These are phyloP conservation scores for Salmacisia buchloeana DNA, from an alignment of 1,284 basidiomycete genomes.

Conservation along the genomic window DNA sequence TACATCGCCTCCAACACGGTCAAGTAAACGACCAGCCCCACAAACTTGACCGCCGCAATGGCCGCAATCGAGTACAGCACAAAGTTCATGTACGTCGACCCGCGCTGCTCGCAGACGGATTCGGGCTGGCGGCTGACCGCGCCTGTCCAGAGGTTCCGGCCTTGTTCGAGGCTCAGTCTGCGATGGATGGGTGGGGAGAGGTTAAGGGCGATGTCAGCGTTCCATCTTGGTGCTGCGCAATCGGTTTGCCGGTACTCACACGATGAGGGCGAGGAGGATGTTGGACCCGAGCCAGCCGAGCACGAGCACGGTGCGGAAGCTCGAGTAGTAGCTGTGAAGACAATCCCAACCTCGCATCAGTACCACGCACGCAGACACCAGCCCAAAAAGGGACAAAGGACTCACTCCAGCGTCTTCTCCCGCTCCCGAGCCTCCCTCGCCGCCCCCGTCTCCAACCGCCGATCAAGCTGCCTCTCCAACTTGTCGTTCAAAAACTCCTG, in stretches of 20 bases:
- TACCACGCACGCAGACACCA: too few relatives aligned
- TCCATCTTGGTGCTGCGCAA: too few relatives aligned
- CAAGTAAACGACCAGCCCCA: conserved; percentile 2
- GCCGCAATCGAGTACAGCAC: conserved; percentile 10
- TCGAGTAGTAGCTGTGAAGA: conserved; percentile 9
- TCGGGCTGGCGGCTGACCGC: background rate
- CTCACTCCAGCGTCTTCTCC: conserved; percentile 4
- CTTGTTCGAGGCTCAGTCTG: conserved; percentile 7
- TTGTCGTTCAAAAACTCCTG: conserved; percentile 1
- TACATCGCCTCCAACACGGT: conserved; percentile 2
- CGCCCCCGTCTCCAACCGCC: background rate
- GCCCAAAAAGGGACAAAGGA: background rate
- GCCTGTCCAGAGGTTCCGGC: conserved; percentile 9
- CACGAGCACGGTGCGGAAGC: conserved; percentile 10
- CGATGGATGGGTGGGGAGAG: too few relatives aligned
- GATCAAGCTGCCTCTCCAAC: background rate
- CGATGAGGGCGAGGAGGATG: conserved; percentile 4
- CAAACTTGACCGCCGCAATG: conserved; percentile 10
- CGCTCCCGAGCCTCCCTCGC: conserved; percentile 3
- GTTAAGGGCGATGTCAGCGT: too few relatives aligned
- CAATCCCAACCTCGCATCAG: too few relatives aligned
- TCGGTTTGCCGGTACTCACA: background rate
- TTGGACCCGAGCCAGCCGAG: conserved; percentile 8
- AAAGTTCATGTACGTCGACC: conserved; percentile 12
- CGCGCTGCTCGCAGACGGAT: conserved; percentile 4